Evolutionary conservation across 257 asterid genomes (phyloP).

Genomic region (Prunella vulgaris): DNA sequence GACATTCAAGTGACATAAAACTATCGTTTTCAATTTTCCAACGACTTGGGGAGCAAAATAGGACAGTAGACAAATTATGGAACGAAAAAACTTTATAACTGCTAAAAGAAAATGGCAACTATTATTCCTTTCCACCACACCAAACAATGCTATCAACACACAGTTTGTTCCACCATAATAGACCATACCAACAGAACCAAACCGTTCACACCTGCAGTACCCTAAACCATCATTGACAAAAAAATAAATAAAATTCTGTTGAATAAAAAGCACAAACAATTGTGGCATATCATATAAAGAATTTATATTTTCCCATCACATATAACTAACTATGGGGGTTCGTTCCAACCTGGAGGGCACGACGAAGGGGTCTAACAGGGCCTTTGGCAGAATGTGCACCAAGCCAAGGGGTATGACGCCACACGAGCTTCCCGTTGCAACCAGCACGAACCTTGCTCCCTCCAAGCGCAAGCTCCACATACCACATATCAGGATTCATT

Average conservation of each 20-base stretch:
- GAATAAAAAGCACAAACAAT: neutral
- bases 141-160: neutral
- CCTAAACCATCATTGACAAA: neutral
- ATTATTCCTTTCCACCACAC: neutral
- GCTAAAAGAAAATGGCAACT: neutral
- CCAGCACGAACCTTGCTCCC: constrained; percentile 61
- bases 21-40: no score
- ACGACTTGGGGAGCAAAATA: no score
- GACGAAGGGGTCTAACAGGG: constrained; percentile 54
- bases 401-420: constrained; percentile 64
- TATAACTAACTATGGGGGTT: neutral
- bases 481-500: constrained; percentile 63
- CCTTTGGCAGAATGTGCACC: constrained; percentile 62
- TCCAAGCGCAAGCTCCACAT: constrained; percentile 50
- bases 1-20: no score
- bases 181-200: neutral
- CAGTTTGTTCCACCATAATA: neutral
- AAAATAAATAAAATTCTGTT: neutral
- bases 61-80: neutral
- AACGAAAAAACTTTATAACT: neutral
- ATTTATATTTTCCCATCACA: neutral
- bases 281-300: neutral
- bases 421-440: constrained; percentile 51
- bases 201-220: neutral
- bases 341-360: constrained; percentile 47